Evolutionary conservation across 805 yeast genomes (phyloP), one percentile per base, ranked within the genome.

Genomic region (Zygotorulaspora florentina): DNA sequence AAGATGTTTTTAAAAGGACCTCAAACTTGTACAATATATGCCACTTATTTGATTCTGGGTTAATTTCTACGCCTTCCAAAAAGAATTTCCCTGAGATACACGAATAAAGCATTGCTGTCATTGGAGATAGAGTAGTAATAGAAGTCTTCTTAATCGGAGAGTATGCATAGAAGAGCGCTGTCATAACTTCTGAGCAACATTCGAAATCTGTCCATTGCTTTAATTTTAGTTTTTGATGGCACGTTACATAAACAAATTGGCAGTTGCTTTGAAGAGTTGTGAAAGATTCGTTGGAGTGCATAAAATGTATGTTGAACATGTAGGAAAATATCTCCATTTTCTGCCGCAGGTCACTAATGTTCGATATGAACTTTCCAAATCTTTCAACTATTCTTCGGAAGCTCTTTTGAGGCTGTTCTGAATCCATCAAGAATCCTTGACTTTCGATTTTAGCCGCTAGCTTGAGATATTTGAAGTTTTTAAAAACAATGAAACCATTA

Each of bases 1-100:
- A 71, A 12, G 58, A 58, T 3, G 66, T 45, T 47, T 61, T 68
- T 2, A 71, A 57, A 35, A 71, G 54, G 0, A 57, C 43, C 35
- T 65, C 69, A 17, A 62, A 60, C 6, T 43, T 46, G 16, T 54
- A 52, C 8, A 66, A 49, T 11, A 56, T 53, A 38, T 64, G 63
- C 34, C 48, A 37, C 25, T 50, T 54, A 23, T 39, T 43, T 1
- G 47, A 35, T n/a, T 41, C 42, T 5, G 48, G 35, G 28, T 50
- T 47, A 11, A 48, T 27, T 7, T 46, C 47, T 13, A 36, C 18
- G 16, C 48, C 25, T 16, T 27, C 39, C 6, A 42, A 42, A 18
- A 37, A 35, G 28, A 45, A 45, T 4, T 31, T 27, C 3, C 52
- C 52, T 2, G 49, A 45, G 15, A 48, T 13, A 20, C 47, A 48